A percentile compares a stretch with the other conserved stretches of the same genome.
Evolutionary conservation across 768 basidiomycete genomes (phyloP).

Genomic region (Mrakia blollopis): DNA sequence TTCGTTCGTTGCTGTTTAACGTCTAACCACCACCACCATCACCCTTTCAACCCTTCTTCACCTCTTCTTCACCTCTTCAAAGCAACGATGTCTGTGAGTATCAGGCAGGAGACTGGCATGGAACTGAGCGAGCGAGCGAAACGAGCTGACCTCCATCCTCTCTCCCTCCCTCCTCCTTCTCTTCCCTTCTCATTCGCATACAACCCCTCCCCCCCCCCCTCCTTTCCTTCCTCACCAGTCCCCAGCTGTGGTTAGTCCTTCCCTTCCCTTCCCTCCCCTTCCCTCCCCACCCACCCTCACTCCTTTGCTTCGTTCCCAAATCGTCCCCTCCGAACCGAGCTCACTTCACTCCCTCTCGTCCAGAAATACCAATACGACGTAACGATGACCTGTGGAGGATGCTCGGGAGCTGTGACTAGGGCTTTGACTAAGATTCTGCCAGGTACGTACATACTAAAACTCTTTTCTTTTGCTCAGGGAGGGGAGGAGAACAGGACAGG

Average conservation of each 20-base stretch:
- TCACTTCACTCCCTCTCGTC: background rate
- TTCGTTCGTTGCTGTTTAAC: no score
- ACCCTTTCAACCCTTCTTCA: no score
- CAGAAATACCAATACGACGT: conserved; percentile 40
- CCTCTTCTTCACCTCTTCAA: no score
- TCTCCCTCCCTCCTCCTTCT: background rate
- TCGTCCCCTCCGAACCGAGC: no score
- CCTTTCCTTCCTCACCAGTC: background rate
- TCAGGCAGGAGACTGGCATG: no score
- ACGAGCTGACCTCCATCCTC: background rate
- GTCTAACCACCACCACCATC: no score
- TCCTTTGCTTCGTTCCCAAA: no score
- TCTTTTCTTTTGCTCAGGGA: no score
- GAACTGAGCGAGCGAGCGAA: background rate
- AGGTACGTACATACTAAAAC: conserved; percentile 38
- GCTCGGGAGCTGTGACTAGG: conserved; percentile 73
- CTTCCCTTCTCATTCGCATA: background rate
- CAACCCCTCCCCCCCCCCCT: background rate
- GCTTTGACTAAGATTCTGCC: conserved; percentile 60
- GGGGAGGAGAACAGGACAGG: background rate
- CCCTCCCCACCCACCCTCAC: background rate
- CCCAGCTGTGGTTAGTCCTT: background rate
- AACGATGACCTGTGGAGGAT: conserved; percentile 61
- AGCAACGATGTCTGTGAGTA: no score
- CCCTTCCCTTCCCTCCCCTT: background rate